Evolutionary conservation across 2,329 filamentous ascomycete species (phyloP).

Genomic region (Fusarium sp.): DNA sequence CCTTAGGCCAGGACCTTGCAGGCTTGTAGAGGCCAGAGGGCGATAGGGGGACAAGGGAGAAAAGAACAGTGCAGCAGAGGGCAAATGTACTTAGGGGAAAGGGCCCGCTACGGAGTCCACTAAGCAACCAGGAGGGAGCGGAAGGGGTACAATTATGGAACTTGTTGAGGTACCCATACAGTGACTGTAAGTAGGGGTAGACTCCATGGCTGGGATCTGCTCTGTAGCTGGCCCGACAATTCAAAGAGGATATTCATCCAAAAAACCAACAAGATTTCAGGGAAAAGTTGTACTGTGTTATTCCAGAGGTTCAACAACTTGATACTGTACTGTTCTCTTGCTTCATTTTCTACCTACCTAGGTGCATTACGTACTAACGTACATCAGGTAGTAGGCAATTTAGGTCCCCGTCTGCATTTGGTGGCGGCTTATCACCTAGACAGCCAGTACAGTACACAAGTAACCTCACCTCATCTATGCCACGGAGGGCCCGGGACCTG

Average conservation of each 20-base stretch:
- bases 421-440: constrained; percentile 24
- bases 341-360: not conserved
- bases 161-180: not conserved
- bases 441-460: not conserved
- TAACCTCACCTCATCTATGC: constrained; percentile 1
- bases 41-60: constrained; percentile 44
- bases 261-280: not conserved
- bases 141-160: constrained; percentile 28
- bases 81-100: constrained; percentile 24
- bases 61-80: constrained; percentile 14
- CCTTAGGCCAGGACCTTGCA: constrained; percentile 42
- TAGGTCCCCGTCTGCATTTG: constrained; percentile 18
- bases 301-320: not conserved
- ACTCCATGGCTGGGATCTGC: not conserved
- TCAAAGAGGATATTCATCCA: not conserved
- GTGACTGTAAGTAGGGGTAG: constrained; percentile 6
- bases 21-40: constrained; percentile 13
- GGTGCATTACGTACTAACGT: not conserved
- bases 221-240: constrained; percentile 1
- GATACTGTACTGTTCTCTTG: not conserved
- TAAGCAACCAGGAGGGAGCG: constrained; percentile 28
- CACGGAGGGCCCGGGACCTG: constrained; percentile 27
- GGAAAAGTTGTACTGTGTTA: constrained; percentile 14
- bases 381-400: not conserved
- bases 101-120: constrained; percentile 35